Base-by-base conservation (phyloP, 805 yeast genomes). In the Barnettozyma vustinii region DNA sequence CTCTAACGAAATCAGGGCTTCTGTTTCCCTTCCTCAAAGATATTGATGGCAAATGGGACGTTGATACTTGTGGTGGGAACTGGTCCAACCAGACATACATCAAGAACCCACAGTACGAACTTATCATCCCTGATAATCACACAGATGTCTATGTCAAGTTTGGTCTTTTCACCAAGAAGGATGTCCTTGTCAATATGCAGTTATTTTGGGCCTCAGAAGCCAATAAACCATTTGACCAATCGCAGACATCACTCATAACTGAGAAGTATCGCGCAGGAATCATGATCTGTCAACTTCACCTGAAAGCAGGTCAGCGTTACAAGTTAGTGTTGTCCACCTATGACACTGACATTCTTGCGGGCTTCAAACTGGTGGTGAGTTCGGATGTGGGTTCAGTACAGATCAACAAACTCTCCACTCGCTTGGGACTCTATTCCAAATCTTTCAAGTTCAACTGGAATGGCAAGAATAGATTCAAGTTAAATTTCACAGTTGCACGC, bases 41-140 rank as follows among this genome's bases (percentile, higher is more conserved):
- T 3, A 26, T 66, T 2, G 50, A 59, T 1, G 83, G 72, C 18
- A 57, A 58, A 23, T 83, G 87, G 87, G 62, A 62, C 10, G 55
- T 63, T 1, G 61, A 59, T 3, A 62, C 61, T 15, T 62, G 73
- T 41, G 87, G 87, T 2, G 88, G 89, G 0, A 76, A 71, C 55
- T 77, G 81, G 79, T 51, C 74, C 0, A 50, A 66, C 21, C 66
- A 74, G 7, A 62, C 74, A 0, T 83, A 71, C 54, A 57, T 75
- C 19, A 57, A 67, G 9, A 83, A 83, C 52, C 88, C 88, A 0
- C 87, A 81, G 53, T 80, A 68, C 51, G 65, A 60, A 27, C 37
- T 75, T 44, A 58, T 53, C 9, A 35, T 74, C 1, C 59, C 60
- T 12, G 59, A 64, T 0, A 33, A 47, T 2, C 49, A 53, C 2